Base-by-base conservation (phyloP, 805 yeast genomes). In the Metschnikowia cerradonensis region DNA sequence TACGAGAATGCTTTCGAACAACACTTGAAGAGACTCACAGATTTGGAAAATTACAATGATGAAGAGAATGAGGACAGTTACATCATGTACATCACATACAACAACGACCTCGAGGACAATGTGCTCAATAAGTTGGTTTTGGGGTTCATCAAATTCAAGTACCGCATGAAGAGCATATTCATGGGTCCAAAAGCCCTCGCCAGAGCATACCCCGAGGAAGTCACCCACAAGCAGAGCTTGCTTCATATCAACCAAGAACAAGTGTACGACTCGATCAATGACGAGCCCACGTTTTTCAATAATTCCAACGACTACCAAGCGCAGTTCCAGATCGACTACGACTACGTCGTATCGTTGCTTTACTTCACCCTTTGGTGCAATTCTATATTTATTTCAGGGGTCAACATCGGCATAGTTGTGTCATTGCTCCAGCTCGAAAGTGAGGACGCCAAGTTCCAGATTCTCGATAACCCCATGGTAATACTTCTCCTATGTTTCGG, bases 371-470 rank as follows among this genome's bases (percentile, higher is more conserved):
- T 71, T 41, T 64, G 65, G 49, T 60, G 70, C 40, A 59, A 67
- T n/a, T 62, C 73, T 30, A 55, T 68, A 3, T 71, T 73, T 54
- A 64, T 72, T 22, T 64, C 73, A 5, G 74, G 76, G 7, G 64
- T 73, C 17, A 73, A 70, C 49, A 57, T 71, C 23, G 78, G 77
- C 5, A 70, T 73, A 33, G 61, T 72, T 10, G 69, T 66, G 52
- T 64, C 70, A 15, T 60, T 73, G 17, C 53, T 60, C 42, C 58
- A 62, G 32, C 54, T 63, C 22, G 59, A 62, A 17, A 55, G 56
- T n/a, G 58, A 55, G 6, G 60, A 59, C 32, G 53, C 67, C 8
- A 59, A 59, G 46, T 65, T 71, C 46, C 51, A 56, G 22, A 43
- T 70, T 13, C 42, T 56, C 34, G 65, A 71, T 49, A 73, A 72